Base-by-base conservation (phyloP, 2,329 filamentous ascomycete species). In the Cladosporium phlei region DNA sequence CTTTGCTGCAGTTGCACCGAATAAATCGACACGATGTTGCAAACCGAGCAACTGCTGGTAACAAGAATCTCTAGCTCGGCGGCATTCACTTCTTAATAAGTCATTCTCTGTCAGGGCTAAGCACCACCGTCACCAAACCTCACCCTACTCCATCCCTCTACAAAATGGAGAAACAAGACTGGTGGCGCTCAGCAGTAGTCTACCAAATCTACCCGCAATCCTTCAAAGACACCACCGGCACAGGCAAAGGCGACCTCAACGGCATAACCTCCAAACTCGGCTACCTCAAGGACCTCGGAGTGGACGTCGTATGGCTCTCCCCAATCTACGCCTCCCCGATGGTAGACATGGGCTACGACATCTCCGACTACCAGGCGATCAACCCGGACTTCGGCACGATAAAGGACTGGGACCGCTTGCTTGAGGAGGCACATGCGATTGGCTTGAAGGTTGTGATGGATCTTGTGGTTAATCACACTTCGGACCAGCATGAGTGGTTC, bases 261-360 rank as follows among this genome's bases (percentile, higher is more conserved):
- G 82, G 82, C 9, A 78, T 86, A 39, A 78, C 80, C 8, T 77
- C 77, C 8, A 75, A 83, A 58, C 65, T 86, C 2, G 79, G 83
- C 58, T 82, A 86, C 57, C 69, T 86, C 38, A 71, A 77, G 43
- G 68, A 77, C 2, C 69, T 85, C 0, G 83, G 82, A 1, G 69
- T 83, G 9, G 76, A 86, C 55, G 73, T 80, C 6, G 69, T 87
- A 40, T 87, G 83, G 83, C 64, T 82, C 1, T 84, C 76, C 32
- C 84, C 83, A 2, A 70, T 74, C 9, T 76, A 71, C 61, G 75
- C 75, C 48, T 75, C 71, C 8, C 73, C 74, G 6, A 73, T 76
- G 56, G 68, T 73, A 4, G 74, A 77, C 45, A 76, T 76, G 71
- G 74, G 74, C 11, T 77, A 77, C 49, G 74, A 76, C 38, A 75